Evolutionary conservation across 371 early-diverging fungal genomes (phyloP), one percentile per base, ranked within the genome.

Genomic region (Mortierella sp.): DNA sequence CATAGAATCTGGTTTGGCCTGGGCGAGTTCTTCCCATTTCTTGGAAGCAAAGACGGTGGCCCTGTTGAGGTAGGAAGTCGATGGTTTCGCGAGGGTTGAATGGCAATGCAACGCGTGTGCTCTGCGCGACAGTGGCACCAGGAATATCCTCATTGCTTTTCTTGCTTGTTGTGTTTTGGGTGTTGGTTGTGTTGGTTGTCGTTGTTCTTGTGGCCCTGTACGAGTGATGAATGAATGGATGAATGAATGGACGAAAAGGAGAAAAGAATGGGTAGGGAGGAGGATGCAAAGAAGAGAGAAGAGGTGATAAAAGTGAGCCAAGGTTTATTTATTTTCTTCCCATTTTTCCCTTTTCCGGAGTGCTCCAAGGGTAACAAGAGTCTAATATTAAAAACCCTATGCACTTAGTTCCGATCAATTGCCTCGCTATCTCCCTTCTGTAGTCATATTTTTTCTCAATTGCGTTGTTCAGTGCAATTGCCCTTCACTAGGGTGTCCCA

Each of bases 21-120:
- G 70, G 12, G 89, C 89, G 6, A 95, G 88, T 16, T 84, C 82
- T 7, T 93, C 93, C 96, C 96, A 95, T 82, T 95, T 93, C 41
- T 75, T 88, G 48, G 89, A 86, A 0, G 94, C 91, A 90, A 91
- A 94, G 35, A 88, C 84, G 4, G 93, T 92, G 2, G 87, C 84
- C 46, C 90, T 87, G 48, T 91, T 89, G 48, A 94, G 82, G n/a
- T 89, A 89, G 2, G 93, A 91, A 27, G 89, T 74, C 1, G 90
- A 80, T 8, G 90, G 81, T 11, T 84, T 82, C 1, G 75, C 73
- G 55, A 86, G 80, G 24, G 90, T 84, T 29, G 91, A 90, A 70
- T 89, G 89, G 70, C 91, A 91, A 76, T 91, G 90, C 71, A 91
- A 32, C 51, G 87, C 80, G 77, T 85, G 88, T 32, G 79, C 80